Evolutionary conservation across 2,329 filamentous ascomycete genomes (phyloP).

Genomic region (Piedraia hortae): DNA sequence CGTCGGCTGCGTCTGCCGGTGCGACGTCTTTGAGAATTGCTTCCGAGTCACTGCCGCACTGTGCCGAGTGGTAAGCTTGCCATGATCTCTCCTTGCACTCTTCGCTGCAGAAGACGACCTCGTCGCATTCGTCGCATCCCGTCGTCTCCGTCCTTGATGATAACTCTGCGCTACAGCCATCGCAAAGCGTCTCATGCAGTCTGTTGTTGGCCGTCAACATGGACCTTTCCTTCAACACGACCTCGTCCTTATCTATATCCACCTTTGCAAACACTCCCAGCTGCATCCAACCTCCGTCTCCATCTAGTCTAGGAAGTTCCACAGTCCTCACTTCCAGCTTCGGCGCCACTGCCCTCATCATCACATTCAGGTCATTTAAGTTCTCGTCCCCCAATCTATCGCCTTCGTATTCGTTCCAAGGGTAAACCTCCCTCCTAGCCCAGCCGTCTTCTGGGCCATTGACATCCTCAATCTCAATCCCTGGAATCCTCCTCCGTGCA

Average conservation of each 20-base stretch:
- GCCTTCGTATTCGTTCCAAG: conserved; percentile 34
- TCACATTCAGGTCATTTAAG: conserved; percentile 41
- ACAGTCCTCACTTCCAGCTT: conserved; percentile 58
- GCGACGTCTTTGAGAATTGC: conserved; percentile 30
- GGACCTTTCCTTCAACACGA: conserved; percentile 56
- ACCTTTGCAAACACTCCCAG: conserved; percentile 73
- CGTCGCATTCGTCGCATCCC: conserved; percentile 25
- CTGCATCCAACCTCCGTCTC: conserved; percentile 20
- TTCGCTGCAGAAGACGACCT: conserved; percentile 32
- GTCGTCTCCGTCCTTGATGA: conserved; percentile 17
- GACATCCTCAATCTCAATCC: no score
- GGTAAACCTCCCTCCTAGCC: conserved; percentile 37
- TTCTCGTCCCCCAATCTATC: conserved; percentile 22
- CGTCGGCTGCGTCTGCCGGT: conserved; percentile 29
- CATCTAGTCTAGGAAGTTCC: conserved; percentile 38
- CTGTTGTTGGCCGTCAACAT: conserved; percentile 73
- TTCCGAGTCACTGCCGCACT: conserved; percentile 28
- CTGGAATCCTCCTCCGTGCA: neutral
- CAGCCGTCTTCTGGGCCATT: conserved; percentile 40
- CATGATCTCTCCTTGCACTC: conserved; percentile 28
- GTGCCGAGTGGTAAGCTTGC: conserved; percentile 27
- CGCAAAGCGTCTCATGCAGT: conserved; percentile 63
- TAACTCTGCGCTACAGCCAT: conserved; percentile 56
- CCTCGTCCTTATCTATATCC: conserved; percentile 49
- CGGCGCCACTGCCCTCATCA: conserved; percentile 41